Base-by-base conservation (phyloP, 257 asterid species). In the Mitragyna speciosa region DNA sequence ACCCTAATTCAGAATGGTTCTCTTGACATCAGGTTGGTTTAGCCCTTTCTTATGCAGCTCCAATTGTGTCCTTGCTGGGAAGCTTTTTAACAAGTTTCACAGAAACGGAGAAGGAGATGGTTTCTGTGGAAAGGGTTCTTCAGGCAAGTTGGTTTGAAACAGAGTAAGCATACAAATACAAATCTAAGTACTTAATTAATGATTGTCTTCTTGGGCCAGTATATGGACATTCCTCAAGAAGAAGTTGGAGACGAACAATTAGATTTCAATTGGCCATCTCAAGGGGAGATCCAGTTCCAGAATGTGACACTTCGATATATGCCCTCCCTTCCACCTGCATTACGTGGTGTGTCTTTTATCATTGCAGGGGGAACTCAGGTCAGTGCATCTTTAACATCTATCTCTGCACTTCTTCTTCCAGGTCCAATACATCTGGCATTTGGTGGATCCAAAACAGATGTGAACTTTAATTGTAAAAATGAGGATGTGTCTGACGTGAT, bases 81-180 rank as follows among this genome's bases (percentile, higher is more conserved):
- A 95, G 94, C 89, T 95, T 93, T 86, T 82, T 95, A 84, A 88
- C 98, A 19, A 95, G 99, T 88, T 93, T 93, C 85, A 90, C 99
- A 3, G 99, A 95, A 85, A 91, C 99, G 2, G 99, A 95, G 86
- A 95, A 93, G 89, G 99, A 95, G 89, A 93, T 95, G 99, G 97
- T 95, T 84, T 92, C 99, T 2, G 87, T 95, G 70, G 99, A 95
- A 90, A 93, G 99, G 90, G 92, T 95, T 72, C 88, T 95, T 81
- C 94, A 93, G 97, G 99, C 87, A 84, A 86, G 82, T 84, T 80
- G 51, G 70, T 64, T 72, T 7, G 52, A 12, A 14, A 81, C 47
- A 41, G 69, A 81, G 66, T 67, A 61, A 54, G 65, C 41, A 58
- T 24, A 31, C 68, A 36, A 69, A 61, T 49, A 49, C 74, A 36